Evolutionary conservation across 495 filamentous ascomycete species (phyloP), one percentile per base, ranked within the genome.

Genomic region (Xylaria curta): DNA sequence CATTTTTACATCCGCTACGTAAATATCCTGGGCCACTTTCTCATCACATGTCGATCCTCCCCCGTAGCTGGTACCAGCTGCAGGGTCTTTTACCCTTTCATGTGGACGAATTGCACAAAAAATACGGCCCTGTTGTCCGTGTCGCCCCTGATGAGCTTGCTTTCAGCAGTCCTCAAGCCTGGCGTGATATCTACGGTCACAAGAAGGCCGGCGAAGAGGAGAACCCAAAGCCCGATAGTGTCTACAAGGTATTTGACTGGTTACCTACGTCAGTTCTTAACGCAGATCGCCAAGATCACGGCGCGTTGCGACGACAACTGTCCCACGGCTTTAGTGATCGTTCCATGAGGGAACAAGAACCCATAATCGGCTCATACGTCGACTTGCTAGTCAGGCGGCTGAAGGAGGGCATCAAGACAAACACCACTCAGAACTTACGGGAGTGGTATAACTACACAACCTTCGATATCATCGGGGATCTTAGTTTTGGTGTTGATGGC

Each of bases 401-500:
- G 24, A 63, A 44, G 2, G 59, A 66, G 10, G 24, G n/a, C 42
- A 12, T 19, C 12, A 26, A 71, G 49, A 44, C 28, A 8, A 56
- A 54, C 19, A 53, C n/a, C 12, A 10, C 15, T 3, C 63, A 65
- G 17, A 62, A 67, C 21, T 7, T 72, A 9, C 53, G 63, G 13
- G 70, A 65, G 54, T 72, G 70, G 89, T 88, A 85, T 66, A 89
- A 88, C 65, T 90, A 76, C 70, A 85, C 84, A 0, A 89, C 87
- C n/a, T 91, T 91, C 72, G 90, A 91, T 72, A 78, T 90, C 24
- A 88, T 89, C 69, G 88, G 88, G 3, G 87, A 90, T 69, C 78
- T 91, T 38, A 83, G 84, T 15, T 90, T 91, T 80, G 88, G 87
- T 0, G 85, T 89, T 70, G 69, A 77, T n/a, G 68, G 68, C 33